These are phyloP conservation scores for Aspergillus sclerotiicarbonarius DNA, from an alignment of 495 filamentous ascomycete species.

Conservation along the genomic window DNA sequence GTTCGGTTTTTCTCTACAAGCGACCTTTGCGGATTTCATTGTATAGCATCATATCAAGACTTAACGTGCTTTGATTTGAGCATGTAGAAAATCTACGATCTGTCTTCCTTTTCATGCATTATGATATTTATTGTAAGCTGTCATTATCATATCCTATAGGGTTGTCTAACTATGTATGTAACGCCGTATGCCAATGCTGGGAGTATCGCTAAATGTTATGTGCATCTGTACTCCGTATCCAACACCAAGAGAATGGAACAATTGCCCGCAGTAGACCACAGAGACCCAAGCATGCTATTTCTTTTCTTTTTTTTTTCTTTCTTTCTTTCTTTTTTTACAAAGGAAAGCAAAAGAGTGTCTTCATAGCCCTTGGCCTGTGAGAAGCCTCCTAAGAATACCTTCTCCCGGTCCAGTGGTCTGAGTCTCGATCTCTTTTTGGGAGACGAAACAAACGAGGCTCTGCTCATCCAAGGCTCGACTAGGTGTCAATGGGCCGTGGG, in stretches of 20 bases:
- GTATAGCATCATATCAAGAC: constrained; percentile 1
- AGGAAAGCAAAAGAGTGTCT: neutral
- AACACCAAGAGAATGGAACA: constrained; percentile 7
- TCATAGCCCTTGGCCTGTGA: constrained; percentile 43
- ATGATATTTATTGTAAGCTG: neutral
- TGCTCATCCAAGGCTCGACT: constrained; percentile 60
- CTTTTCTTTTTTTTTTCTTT: neutral
- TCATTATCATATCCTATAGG: neutral
- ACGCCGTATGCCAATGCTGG: constrained; percentile 2
- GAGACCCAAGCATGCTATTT: too few relatives aligned
- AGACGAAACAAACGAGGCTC: constrained; percentile 71
- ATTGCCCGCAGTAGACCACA: neutral
- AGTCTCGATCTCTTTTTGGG: constrained; percentile 69
- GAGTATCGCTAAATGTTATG: neutral
- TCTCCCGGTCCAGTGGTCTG: constrained; percentile 69
- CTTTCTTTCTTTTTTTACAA: neutral
- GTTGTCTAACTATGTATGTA: neutral
- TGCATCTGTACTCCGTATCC: neutral
- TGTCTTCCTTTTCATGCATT: neutral
- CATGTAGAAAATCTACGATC: neutral
- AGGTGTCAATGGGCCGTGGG: constrained; percentile 44
- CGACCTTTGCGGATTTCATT: constrained; percentile 5
- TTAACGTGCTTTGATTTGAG: neutral
- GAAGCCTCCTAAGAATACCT: constrained; percentile 45
- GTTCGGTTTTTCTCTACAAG: neutral